Evolutionary conservation across 2,329 filamentous ascomycete species (phyloP).

Genomic region (Diaporthe batatas): DNA sequence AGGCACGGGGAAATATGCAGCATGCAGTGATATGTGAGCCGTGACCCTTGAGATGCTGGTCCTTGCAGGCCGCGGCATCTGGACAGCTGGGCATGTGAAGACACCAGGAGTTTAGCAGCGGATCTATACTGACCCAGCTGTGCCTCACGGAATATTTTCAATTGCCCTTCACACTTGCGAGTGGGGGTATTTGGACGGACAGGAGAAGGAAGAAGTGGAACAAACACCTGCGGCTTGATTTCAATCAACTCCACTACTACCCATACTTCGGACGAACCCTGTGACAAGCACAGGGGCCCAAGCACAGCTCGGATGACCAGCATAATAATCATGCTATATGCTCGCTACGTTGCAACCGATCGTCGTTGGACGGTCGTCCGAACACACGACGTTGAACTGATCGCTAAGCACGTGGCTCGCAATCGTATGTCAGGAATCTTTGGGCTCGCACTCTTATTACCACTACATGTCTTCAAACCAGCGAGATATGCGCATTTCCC

Average conservation of each 20-base stretch:
- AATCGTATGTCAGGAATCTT: background rate
- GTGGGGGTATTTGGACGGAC: too few relatives aligned
- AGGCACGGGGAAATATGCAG: background rate
- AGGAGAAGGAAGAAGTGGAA: too few relatives aligned
- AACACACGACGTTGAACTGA: background rate
- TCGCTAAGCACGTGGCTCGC: background rate
- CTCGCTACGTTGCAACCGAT: background rate
- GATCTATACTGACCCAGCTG: background rate
- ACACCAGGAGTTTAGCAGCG: background rate
- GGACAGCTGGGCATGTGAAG: background rate
- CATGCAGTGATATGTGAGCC: background rate
- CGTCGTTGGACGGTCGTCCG: background rate
- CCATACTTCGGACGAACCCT: background rate
- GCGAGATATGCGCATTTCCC: background rate
- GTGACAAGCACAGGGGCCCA: background rate
- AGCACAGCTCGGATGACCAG: background rate
- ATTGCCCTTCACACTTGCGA: too few relatives aligned
- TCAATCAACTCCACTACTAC: too few relatives aligned
- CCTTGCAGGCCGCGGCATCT: slow-evolving; percentile 28
- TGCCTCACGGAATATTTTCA: too few relatives aligned
- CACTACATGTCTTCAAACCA: background rate
- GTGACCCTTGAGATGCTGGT: background rate
- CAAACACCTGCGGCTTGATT: too few relatives aligned
- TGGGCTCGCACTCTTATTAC: background rate
- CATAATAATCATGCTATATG: slow-evolving; percentile 14